Conservation (phyloP, 257 asterid species). For the Datura wrightii region DNA sequence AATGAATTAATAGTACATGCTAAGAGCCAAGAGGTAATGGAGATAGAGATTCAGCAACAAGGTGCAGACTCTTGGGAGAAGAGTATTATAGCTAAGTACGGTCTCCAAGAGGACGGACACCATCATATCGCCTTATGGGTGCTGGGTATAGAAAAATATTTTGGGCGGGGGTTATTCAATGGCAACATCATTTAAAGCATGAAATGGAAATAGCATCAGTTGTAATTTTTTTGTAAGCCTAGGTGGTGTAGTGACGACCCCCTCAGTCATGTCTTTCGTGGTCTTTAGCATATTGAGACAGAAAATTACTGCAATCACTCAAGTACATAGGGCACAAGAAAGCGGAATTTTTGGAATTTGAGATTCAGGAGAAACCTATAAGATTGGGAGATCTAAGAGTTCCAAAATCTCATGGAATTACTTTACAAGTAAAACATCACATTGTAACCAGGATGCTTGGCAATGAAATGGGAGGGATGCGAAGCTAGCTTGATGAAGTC, state of each 20-base stretch:
- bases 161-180: neutral
- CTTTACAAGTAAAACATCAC: neutral
- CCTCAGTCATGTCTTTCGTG: conserved; percentile 5
- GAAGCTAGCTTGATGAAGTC: conserved; percentile 5
- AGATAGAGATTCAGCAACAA: conserved; percentile 6
- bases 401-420: neutral
- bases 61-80: conserved; percentile 5
- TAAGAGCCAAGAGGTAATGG: neutral
- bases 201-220: neutral
- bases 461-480: neutral
- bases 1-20: neutral
- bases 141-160: neutral
- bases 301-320: neutral
- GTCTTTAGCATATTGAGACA: neutral
- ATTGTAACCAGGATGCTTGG: neutral
- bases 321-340: neutral
- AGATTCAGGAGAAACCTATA: conserved; percentile 1
- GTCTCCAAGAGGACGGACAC: neutral
- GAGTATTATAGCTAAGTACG: neutral
- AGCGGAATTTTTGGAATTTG: neutral
- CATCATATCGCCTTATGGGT: conserved; percentile 14
- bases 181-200: neutral
- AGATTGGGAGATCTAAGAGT: conserved; percentile 1
- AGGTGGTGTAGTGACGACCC: neutral
- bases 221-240: neutral